These are phyloP conservation scores for Tuber microsphaerosporum DNA, from an alignment of 495 filamentous ascomycete species.

Conservation along the genomic window DNA sequence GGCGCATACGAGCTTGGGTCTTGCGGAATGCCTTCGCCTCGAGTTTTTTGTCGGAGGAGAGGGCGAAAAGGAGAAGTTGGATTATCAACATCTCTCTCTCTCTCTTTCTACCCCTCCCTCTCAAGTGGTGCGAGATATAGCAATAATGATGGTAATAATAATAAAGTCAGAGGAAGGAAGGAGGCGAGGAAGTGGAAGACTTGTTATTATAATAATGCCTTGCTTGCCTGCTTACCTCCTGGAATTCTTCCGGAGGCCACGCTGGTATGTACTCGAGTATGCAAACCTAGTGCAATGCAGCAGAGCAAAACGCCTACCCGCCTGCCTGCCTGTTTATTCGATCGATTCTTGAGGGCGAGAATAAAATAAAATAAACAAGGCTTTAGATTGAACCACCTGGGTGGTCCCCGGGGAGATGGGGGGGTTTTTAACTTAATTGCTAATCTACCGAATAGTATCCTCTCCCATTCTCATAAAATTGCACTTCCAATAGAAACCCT, in stretches of 20 bases:
- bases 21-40: conserved; percentile 35
- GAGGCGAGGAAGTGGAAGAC: background rate
- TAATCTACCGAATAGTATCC: background rate
- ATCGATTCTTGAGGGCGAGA: conserved; percentile 8
- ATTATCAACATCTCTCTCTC: conserved; percentile 20
- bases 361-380: background rate
- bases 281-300: background rate
- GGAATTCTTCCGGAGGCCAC: background rate
- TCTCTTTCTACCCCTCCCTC: background rate
- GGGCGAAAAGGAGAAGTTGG: conserved; percentile 24
- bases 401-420: background rate
- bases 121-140: background rate
- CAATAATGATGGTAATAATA: background rate
- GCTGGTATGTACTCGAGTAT: background rate
- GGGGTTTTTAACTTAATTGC: conserved; percentile 10
- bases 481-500: background rate
- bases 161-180: background rate
- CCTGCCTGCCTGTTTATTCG: background rate
- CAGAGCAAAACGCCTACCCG: background rate
- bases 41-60: conserved; percentile 28
- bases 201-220: background rate
- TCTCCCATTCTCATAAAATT: background rate
- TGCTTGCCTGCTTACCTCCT: background rate
- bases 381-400: background rate
- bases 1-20: conserved; percentile 25